Percentiles rank a stretch among this genome's conserved stretches.
These are phyloP conservation scores for Glycine latifolia DNA, from an alignment of 306 rosid species.

Conservation along the genomic window DNA sequence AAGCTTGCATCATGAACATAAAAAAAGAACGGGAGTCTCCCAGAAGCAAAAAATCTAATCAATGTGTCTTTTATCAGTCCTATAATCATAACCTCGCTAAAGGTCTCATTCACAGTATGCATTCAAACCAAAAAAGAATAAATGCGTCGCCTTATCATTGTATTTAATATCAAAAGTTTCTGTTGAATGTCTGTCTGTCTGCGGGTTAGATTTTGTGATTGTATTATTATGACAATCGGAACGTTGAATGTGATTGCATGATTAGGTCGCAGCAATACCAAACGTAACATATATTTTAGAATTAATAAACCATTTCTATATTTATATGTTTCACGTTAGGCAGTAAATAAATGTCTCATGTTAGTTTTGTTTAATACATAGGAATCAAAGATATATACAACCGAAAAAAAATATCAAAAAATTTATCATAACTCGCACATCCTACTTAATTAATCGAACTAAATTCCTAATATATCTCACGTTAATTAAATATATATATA, in stretches of 20 bases:
- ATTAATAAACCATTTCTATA: background rate
- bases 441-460: no score
- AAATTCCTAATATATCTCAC: no score
- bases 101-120: conserved; percentile 46
- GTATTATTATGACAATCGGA: conserved; percentile 41
- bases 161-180: conserved; percentile 39
- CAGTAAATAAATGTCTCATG: no score
- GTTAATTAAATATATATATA: no score
- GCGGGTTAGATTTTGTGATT: conserved; percentile 45
- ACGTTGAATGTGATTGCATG: conserved; percentile 49
- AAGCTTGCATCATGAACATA: conserved; percentile 48
- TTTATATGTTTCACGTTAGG: background rate
- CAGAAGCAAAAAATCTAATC: conserved; percentile 47
- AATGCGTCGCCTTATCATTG: conserved; percentile 33
- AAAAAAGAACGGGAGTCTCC: conserved; percentile 17
- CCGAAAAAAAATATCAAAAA: no score
- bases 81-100: conserved; percentile 49
- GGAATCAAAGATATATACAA: no score
- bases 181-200: conserved; percentile 44
- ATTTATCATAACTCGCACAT: no score
- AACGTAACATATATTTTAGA: background rate
- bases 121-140: conserved; percentile 44
- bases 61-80: conserved; percentile 36
- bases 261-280: conserved; percentile 43
- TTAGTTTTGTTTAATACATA: no score